A percentile compares a stretch with the other conserved stretches of the same genome.
Evolutionary conservation across 768 basidiomycete genomes (phyloP).

Genomic region (Leccinellum rugosiceps): DNA sequence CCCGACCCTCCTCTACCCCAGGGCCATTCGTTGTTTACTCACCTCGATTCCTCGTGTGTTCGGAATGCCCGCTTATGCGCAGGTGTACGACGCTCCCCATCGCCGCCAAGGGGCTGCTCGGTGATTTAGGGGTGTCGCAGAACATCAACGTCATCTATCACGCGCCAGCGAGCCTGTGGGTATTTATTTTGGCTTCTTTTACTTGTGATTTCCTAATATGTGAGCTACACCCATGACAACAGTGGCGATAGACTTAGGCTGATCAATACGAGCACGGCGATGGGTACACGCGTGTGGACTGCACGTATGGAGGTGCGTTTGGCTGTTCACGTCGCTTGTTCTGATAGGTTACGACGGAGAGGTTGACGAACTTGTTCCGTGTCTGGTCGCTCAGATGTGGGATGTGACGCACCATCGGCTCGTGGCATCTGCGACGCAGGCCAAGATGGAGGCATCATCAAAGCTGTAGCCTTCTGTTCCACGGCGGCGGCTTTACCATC

Average conservation of each 20-base stretch:
- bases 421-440: slow-evolving; percentile 43
- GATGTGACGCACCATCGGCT: slow-evolving; percentile 36
- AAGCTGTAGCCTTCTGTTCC: slow-evolving; percentile 13
- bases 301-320: slow-evolving; percentile 40
- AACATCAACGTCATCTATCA: slow-evolving; percentile 47
- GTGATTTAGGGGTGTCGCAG: slow-evolving; percentile 40
- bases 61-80: background rate
- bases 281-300: slow-evolving; percentile 29
- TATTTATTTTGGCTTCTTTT: background rate
- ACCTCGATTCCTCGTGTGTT: background rate
- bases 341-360: background rate
- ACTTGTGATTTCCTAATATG: background rate
- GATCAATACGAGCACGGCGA: slow-evolving; percentile 36
- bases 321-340: background rate
- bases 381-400: slow-evolving; percentile 36
- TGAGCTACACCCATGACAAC: background rate
- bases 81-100: slow-evolving; percentile 45
- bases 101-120: slow-evolving; percentile 28
- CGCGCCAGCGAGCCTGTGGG: slow-evolving; percentile 38
- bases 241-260: slow-evolving; percentile 46
- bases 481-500: background rate
- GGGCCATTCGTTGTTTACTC: background rate
- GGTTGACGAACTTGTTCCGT: background rate
- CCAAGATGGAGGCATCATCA: slow-evolving; percentile 36
- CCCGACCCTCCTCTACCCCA: background rate